Percentiles rank a stretch among this genome's conserved stretches.
Evolutionary conservation across 768 basidiomycete species (phyloP).

Genomic region (Grammothele lineata): DNA sequence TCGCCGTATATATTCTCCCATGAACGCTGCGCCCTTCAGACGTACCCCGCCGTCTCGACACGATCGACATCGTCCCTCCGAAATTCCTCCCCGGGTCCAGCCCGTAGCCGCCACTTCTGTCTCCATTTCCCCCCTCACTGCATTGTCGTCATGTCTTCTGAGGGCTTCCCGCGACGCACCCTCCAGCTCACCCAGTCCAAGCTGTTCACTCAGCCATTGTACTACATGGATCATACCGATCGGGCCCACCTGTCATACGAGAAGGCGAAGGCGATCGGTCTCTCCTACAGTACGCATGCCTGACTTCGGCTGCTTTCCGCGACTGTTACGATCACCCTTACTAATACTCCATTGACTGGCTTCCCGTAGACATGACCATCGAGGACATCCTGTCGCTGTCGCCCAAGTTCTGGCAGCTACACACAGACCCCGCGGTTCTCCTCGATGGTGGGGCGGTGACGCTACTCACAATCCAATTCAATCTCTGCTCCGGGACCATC

Average conservation of each 20-base stretch:
- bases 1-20: too few relatives aligned
- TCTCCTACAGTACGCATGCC: conserved; percentile 13
- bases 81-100: too few relatives aligned
- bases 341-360: neutral
- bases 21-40: too few relatives aligned
- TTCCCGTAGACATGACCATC: conserved; percentile 14
- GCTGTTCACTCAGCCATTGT: conserved; percentile 7
- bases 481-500: conserved; percentile 23
- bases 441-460: conserved; percentile 23
- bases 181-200: conserved; percentile 8
- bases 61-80: too few relatives aligned
- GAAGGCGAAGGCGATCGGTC: conserved; percentile 19
- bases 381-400: conserved; percentile 22
- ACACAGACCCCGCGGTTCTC: conserved; percentile 19
- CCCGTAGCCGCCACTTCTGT: too few relatives aligned
- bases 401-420: conserved; percentile 26
- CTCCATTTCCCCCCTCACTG: neutral
- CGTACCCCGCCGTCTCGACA: too few relatives aligned
- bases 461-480: conserved; percentile 26
- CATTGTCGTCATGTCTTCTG: neutral
- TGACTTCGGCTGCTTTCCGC: too few relatives aligned
- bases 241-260: conserved; percentile 15
- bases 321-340: too few relatives aligned
- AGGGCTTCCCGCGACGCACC: conserved; percentile 3
- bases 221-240: conserved; percentile 6